A percentile compares a stretch with the other conserved stretches of the same genome.
Conservation (phyloP, 768 basidiomycete species). For the Royoungia palumana region DNA sequence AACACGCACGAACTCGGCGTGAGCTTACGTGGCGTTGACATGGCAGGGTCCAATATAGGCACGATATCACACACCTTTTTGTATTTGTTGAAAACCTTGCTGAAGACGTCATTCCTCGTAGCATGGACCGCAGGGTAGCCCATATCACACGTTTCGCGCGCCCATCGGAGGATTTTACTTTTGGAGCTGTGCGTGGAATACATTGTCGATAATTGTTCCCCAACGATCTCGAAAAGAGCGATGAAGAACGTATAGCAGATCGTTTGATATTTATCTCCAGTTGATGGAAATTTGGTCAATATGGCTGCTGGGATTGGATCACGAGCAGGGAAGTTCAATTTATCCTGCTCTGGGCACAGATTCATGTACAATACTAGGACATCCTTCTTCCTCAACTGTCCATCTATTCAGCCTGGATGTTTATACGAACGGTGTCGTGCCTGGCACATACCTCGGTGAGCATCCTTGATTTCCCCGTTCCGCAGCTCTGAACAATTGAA, state of each 20-base stretch:
- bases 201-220: not conserved
- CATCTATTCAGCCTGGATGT: not conserved
- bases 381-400: not conserved
- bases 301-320: not conserved
- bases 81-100: not conserved
- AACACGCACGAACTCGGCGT: too few species aligned
- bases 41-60: too few species aligned
- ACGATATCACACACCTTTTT: not conserved
- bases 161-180: not conserved
- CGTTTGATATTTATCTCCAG: not conserved
- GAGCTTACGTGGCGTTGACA: too few species aligned
- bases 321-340: not conserved
- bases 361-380: not conserved
- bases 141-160: not conserved
- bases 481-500: conserved; percentile 14
- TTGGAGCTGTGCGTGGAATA: not conserved
- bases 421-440: not conserved
- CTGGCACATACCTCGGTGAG: conserved; percentile 3
- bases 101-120: not conserved
- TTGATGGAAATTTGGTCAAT: not conserved
- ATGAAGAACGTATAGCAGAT: not conserved
- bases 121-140: not conserved
- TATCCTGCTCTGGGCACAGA: not conserved
- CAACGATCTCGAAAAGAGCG: not conserved
- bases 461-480: conserved; percentile 12